A percentile compares a stretch with the other conserved stretches of the same genome.
phyloP scores from a whole-genome alignment of 805 yeast genomes.

The Saccharomycopsis microspora region DNA sequence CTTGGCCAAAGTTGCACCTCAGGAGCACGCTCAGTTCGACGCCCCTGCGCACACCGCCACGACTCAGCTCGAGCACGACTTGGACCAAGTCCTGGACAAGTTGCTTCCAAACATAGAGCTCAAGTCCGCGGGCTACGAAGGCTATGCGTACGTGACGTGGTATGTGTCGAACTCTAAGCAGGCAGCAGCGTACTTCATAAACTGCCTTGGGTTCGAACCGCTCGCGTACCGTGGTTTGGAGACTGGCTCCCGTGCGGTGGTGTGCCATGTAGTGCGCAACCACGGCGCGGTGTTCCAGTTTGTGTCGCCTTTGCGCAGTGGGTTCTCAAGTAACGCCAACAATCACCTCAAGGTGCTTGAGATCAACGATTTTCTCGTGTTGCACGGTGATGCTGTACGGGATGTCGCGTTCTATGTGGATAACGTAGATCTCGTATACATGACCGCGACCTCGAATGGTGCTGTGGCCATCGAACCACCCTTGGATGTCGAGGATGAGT shows the following conservation, averaged over 20 bases:
- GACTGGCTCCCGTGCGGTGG: slow-evolving; percentile 44
- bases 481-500: slow-evolving; percentile 28
- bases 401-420: slow-evolving; percentile 61
- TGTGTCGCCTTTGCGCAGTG: slow-evolving; percentile 26
- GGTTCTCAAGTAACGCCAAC: slow-evolving; percentile 20
- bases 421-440: slow-evolving; percentile 33
- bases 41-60: not conserved
- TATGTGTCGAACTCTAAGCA: slow-evolving; percentile 66
- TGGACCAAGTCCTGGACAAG: not conserved
- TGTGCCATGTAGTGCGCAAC: slow-evolving; percentile 51
- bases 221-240: slow-evolving; percentile 60
- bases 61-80: slow-evolving; percentile 4
- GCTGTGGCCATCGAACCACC: slow-evolving; percentile 29
- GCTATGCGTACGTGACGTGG: slow-evolving; percentile 60
- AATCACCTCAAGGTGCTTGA: slow-evolving; percentile 21
- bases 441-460: slow-evolving; percentile 40
- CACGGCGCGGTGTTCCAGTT: slow-evolving; percentile 41
- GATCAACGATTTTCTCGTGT: slow-evolving; percentile 34
- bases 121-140: slow-evolving; percentile 17
- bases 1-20: too few species aligned
- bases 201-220: slow-evolving; percentile 50
- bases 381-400: slow-evolving; percentile 74
- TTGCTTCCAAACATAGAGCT: slow-evolving; percentile 10
- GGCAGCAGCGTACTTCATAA: slow-evolving; percentile 42
- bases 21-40: not conserved